Evolutionary conservation across 2,329 filamentous ascomycete genomes (phyloP), one percentile per base, ranked within the genome.

Genomic region (Diplodia sapinea): DNA sequence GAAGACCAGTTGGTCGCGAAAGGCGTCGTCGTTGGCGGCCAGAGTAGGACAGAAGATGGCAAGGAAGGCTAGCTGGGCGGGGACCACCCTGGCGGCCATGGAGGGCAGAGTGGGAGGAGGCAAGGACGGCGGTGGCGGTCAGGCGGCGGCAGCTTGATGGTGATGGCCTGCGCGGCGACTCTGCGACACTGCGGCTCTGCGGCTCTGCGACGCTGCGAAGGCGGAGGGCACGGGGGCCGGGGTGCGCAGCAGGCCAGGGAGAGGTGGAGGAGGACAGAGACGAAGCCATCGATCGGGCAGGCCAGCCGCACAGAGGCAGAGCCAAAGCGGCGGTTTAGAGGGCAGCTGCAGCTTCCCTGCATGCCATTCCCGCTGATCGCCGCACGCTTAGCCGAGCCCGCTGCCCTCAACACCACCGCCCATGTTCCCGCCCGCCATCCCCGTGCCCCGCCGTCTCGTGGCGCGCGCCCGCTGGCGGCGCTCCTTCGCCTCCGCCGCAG

Each of bases 31-130:
- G 77, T 86, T 87, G 43, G 77, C 84, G 73, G 91, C 90, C 54
- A 96, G 86, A 6, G 90, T 88, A 40, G 96, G 95, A 78, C 96
- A 98, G 84, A 96, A 99, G 77, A 99, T 96, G 77, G 94, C 89
- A 55, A 99, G 86, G 78, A 95, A 98, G 73, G 92, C 91, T 36
- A 98, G 87, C 76, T 92, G 92, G 43, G 94, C 94, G 52, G 95
- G 94, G 40, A 89, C 82, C 70, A 91, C 78, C 69, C 75, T 77
- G 36, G 76, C 72, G 2, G 73, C 61, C 67, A 68, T 68, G 26
- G 49, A 23, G 50, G 59, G 36, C n/a, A 38, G 26, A 23, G 50
- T 29, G 54, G 15, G 65, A 43, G 50, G 55, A 23, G 47, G 26
- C 50, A 49, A 13, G 12, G 52, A 9, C 26, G 17, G 43, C 17